Conservation (phyloP, 176 grass and related monocot species). For the Panicum miliaceum region DNA sequence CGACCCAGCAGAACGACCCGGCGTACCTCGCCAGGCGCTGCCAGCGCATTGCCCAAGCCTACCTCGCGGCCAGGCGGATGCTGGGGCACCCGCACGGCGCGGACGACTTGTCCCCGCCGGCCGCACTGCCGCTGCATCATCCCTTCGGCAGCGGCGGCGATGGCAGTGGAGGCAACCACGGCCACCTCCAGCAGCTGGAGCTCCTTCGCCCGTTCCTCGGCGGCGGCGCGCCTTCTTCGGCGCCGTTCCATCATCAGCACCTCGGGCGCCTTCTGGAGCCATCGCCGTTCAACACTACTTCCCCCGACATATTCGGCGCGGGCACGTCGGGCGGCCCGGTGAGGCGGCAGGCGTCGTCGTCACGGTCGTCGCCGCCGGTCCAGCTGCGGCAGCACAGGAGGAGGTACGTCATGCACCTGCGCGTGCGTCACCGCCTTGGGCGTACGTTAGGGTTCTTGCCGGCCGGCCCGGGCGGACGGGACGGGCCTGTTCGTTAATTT, state of each 20-base stretch:
- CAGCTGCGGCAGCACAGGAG: constrained; percentile 45
- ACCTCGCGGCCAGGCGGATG: constrained; percentile 28
- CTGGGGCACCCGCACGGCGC: neutral
- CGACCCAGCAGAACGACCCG: constrained; percentile 44
- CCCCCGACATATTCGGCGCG: neutral
- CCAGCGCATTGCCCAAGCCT: constrained; percentile 40
- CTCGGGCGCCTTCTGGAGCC: constrained; percentile 1
- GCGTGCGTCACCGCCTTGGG: neutral
- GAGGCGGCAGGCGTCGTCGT: constrained; percentile 16
- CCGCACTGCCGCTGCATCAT: neutral
- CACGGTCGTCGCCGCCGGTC: constrained; percentile 24
- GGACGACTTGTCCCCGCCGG: neutral
- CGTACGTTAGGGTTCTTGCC: constrained; percentile 36
- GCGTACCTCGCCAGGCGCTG: constrained; percentile 46
- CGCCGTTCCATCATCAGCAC: neutral
- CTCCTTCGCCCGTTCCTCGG: constrained; percentile 1
- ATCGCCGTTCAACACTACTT: neutral
- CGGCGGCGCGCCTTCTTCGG: neutral
- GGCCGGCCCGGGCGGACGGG: no score
- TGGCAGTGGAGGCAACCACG: neutral
- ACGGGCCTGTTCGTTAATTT: neutral
- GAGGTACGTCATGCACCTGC: constrained; percentile 34
- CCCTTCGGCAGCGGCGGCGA: neutral
- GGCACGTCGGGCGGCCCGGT: constrained; percentile 18
- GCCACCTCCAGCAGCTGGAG: neutral